Conservation (phyloP, 73 alveolate species). For the Paraurostyla sp. region DNA sequence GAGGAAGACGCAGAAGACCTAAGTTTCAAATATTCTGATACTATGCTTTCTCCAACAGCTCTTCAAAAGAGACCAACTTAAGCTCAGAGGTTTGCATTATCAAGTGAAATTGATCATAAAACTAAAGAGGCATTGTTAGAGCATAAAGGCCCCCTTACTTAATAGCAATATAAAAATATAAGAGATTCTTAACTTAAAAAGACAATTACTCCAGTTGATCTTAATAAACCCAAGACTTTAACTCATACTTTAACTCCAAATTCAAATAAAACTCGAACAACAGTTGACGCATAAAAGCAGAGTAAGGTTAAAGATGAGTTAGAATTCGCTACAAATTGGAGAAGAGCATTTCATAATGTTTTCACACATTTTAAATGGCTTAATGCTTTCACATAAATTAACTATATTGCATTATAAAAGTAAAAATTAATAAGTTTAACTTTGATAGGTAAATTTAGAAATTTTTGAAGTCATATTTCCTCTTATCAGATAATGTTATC, state of each 20-base stretch:
- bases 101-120: neutral
- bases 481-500: neutral
- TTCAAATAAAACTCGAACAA: neutral
- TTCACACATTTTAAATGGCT: constrained; percentile 82
- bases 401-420: constrained; percentile 70
- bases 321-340: constrained; percentile 89
- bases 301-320: constrained; percentile 76
- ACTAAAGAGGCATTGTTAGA: neutral
- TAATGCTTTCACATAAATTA: constrained; percentile 85
- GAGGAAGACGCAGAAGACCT: no score
- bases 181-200: no score
- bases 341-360: constrained; percentile 80
- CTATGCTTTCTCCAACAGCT: no score
- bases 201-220: no score
- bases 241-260: neutral
- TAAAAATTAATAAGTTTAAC: neutral
- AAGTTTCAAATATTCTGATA: no score
- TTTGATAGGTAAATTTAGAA: neutral
- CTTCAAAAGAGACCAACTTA: no score
- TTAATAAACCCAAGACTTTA: neutral
- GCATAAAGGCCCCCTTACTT: no score
- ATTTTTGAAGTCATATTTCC: constrained; percentile 2
- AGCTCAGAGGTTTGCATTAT: neutral
- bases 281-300: neutral
- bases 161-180: no score